Evolutionary conservation across 768 basidiomycete genomes (phyloP), one percentile per base, ranked within the genome.

Genomic region (Saitozyma sp.): DNA sequence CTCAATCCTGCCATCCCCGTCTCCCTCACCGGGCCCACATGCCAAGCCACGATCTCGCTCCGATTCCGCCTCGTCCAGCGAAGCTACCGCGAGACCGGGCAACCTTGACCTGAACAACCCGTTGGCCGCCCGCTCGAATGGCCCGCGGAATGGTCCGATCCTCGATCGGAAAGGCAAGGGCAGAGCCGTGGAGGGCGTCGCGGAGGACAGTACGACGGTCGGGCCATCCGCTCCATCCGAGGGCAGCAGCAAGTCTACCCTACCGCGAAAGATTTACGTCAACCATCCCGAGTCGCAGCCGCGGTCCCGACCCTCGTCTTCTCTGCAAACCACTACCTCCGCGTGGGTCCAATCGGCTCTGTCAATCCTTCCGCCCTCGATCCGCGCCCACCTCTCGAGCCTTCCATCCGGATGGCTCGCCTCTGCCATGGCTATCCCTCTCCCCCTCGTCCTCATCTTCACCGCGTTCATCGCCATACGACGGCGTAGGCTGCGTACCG

Each of bases 71-170:
- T 58, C 61, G 7, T 67, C 69, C 6, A 70, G 66, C 46, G 71
- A 73, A 62, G 49, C 58, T 3, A 73, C 71, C 10, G 71, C 71
- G 20, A 56, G 68, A 49, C 71, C 71, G 29, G 29, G 29, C 29
- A 29, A 29, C 29, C 29, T 29, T 5, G 29, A 29, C 29, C 29
- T 29, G 29, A 29, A 29, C 5, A 29, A 29, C 29, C 29, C 29
- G 29, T 29, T 29, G 29, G 29, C 29, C 29, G 29, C 2, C 29
- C 29, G 29, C 5, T 2, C 29, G 29, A 29, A 29, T 5, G 29
- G 29, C 29, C 5, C 29, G 29, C 29, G 29, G 29, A 29, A 29
- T 29, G 29, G 29, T 29, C 29, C 29, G 29, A 29, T 29, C 2
- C 29, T 5, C 29, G 29, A 29, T 29, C 29, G 29, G 29, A 29